Percentiles rank a stretch among this genome's conserved stretches.
Evolutionary conservation across 345 rosid genomes (phyloP).

Genomic region (Psidium guajava): DNA sequence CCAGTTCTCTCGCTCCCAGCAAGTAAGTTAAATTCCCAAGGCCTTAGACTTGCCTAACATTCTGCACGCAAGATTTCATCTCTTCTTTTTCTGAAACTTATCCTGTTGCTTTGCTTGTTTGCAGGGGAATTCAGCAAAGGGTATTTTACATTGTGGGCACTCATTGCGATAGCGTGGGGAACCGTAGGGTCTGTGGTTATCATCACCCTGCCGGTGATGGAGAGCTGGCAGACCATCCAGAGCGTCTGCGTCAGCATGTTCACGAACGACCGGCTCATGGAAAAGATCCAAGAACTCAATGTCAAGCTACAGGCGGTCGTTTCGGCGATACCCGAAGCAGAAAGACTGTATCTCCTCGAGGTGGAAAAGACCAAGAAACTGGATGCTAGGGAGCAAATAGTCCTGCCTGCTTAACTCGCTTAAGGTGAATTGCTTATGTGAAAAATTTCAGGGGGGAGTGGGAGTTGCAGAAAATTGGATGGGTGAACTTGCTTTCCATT

Average conservation of each 20-base stretch:
- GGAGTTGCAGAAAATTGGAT: background rate
- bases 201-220: conserved; percentile 53
- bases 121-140: conserved; percentile 57
- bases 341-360: conserved; percentile 44
- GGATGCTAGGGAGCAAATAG: conserved; percentile 17
- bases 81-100: background rate
- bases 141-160: conserved; percentile 87
- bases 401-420: background rate
- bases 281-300: conserved; percentile 51
- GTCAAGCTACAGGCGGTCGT: conserved; percentile 37
- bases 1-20: conserved; percentile 75
- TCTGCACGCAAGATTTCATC: background rate
- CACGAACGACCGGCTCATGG: conserved; percentile 61
- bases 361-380: conserved; percentile 31
- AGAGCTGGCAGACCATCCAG: conserved; percentile 71
- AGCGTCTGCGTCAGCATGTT: conserved; percentile 59
- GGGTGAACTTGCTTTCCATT: background rate
- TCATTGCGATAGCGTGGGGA: conserved; percentile 81
- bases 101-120: background rate
- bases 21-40: conserved; percentile 21
- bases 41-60: background rate
- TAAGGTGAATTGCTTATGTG: background rate
- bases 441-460: background rate
- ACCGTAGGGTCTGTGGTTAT: conserved; percentile 62
- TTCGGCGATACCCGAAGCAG: conserved; percentile 60